Percentiles rank a stretch among this genome's conserved stretches.
phyloP scores from a whole-genome alignment of 2,329 filamentous ascomycete genomes.

The Gnomoniopsis sp. region DNA sequence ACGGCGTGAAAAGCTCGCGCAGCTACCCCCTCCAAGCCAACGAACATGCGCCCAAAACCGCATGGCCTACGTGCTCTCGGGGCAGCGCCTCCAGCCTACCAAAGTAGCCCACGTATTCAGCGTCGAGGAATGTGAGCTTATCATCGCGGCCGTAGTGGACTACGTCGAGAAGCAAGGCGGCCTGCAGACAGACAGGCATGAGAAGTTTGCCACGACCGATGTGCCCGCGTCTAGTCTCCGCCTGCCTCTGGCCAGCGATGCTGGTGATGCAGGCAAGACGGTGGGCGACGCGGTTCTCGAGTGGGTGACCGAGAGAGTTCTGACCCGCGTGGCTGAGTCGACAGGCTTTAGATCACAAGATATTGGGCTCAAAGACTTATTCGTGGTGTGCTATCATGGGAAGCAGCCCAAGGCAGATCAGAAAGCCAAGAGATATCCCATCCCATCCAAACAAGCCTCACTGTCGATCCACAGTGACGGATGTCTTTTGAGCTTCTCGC shows the following conservation, averaged over 20 bases:
- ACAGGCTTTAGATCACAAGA: slow-evolving; percentile 9
- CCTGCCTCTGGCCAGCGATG: neutral
- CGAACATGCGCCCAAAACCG: slow-evolving; percentile 16
- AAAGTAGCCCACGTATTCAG: neutral
- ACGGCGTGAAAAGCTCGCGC: slow-evolving; percentile 13
- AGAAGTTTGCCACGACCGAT: slow-evolving; percentile 16
- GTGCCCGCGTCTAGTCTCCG: slow-evolving; percentile 13
- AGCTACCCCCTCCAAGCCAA: slow-evolving; percentile 2
- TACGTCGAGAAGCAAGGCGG: slow-evolving; percentile 11
- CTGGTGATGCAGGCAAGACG: neutral
- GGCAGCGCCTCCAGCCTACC: slow-evolving; percentile 14
- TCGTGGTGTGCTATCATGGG: slow-evolving; percentile 13
- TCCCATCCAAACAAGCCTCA: slow-evolving; percentile 16
- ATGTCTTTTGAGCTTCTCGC: slow-evolving; percentile 15
- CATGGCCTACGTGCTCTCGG: slow-evolving; percentile 12
- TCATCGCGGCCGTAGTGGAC: slow-evolving; percentile 8
- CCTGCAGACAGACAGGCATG: slow-evolving; percentile 11
- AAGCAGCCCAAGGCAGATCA: neutral
- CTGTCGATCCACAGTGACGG: slow-evolving; percentile 16
- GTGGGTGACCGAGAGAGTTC: slow-evolving; percentile 4
- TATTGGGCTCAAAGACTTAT: slow-evolving; percentile 14
- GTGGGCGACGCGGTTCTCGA: slow-evolving; percentile 1
- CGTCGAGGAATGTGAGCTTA: slow-evolving; percentile 6
- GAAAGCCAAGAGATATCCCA: neutral
- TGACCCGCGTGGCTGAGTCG: slow-evolving; percentile 2